Evolutionary conservation across 2,329 filamentous ascomycete species (phyloP).

Genomic region (Rachicladosporium sp.): DNA sequence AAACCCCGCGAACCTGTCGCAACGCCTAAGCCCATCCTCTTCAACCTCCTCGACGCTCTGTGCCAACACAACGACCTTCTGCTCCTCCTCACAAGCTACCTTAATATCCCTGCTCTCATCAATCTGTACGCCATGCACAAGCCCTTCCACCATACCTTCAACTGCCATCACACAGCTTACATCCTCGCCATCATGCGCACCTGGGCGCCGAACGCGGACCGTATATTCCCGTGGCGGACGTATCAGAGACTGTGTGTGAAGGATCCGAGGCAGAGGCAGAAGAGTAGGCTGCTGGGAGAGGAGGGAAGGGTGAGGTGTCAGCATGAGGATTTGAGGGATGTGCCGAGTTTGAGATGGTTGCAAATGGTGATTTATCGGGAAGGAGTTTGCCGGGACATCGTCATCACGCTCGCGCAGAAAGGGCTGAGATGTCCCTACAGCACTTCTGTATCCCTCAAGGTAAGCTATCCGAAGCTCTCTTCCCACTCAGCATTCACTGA

Average conservation of each 20-base stretch:
- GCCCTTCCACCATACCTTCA: constrained; percentile 49
- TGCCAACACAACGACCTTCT: constrained; percentile 36
- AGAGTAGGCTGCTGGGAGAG: constrained; percentile 8
- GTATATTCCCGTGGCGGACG: constrained; percentile 48
- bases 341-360: constrained; percentile 56
- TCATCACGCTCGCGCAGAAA: constrained; percentile 45
- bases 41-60: constrained; percentile 25
- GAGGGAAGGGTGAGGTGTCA: constrained; percentile 1
- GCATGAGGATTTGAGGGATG: constrained; percentile 29
- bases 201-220: constrained; percentile 43
- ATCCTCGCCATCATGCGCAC: constrained; percentile 43
- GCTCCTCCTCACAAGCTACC: constrained; percentile 42
- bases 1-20: background rate
- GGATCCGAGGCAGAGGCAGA: constrained; percentile 38
- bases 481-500: constrained; percentile 27
- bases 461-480: background rate
- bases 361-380: constrained; percentile 52
- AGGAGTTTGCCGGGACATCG: constrained; percentile 46
- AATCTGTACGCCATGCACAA: constrained; percentile 53
- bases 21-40: constrained; percentile 7
- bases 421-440: constrained; percentile 36
- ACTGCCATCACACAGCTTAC: constrained; percentile 46
- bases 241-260: constrained; percentile 46
- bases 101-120: constrained; percentile 46
- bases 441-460: constrained; percentile 14